A percentile compares a stretch with the other conserved stretches of the same genome.
These are phyloP conservation scores for Drechslera avenae DNA, from an alignment of 2,329 filamentous ascomycete species.

Conservation along the genomic window DNA sequence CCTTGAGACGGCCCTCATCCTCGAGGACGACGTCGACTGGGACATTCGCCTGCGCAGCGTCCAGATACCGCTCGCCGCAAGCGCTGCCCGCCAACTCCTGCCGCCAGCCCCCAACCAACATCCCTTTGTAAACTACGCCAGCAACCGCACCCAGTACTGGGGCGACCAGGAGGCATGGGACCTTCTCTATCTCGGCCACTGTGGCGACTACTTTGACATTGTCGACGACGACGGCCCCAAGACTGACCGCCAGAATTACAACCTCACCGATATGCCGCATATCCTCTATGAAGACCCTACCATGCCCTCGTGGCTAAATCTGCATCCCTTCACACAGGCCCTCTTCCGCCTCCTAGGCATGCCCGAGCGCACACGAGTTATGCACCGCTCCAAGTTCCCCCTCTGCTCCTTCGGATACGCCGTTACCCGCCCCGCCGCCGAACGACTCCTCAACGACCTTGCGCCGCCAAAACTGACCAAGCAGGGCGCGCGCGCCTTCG, in stretches of 20 bases:
- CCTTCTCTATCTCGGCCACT: conserved; percentile 53
- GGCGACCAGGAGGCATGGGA: conserved; percentile 50
- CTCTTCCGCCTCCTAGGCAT: conserved; percentile 47
- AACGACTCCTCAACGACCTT: conserved; percentile 48
- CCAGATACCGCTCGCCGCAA: conserved; percentile 51
- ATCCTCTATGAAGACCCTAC: conserved; percentile 46
- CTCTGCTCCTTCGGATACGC: conserved; percentile 55
- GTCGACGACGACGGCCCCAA: conserved; percentile 39
- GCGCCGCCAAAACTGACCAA: conserved; percentile 40
- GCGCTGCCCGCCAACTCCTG: conserved; percentile 47
- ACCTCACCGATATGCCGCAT: conserved; percentile 42
- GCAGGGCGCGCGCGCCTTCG: conserved; percentile 47
- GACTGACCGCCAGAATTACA: conserved; percentile 31
- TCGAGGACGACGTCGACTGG: conserved; percentile 56
- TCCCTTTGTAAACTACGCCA: conserved; percentile 22
- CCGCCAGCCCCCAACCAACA: conserved; percentile 32
- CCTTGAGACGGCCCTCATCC: conserved; percentile 50
- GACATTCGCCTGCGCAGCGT: conserved; percentile 51
- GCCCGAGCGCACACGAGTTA: conserved; percentile 44
- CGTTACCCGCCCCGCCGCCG: conserved; percentile 48
- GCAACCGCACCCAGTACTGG: conserved; percentile 47
- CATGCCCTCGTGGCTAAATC: conserved; percentile 42
- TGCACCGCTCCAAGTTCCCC: conserved; percentile 51
- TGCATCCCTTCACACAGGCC: conserved; percentile 49
- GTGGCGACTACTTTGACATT: conserved; percentile 50